Base-by-base conservation (phyloP, 345 rosid genomes). In the Gossypium stocksii region DNA sequence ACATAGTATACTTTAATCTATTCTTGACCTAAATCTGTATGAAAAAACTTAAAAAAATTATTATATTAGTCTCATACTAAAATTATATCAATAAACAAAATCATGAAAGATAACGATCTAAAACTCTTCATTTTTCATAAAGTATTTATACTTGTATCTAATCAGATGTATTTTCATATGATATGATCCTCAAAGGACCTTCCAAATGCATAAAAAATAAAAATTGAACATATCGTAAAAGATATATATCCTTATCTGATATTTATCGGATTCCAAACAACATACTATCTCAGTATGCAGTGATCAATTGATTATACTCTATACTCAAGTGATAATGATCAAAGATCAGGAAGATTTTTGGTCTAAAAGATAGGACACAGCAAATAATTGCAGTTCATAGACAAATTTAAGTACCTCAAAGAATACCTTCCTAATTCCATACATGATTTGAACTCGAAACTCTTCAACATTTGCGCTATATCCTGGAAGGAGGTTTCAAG, bases 391-490 rank as follows among this genome's bases (percentile, higher is more conserved):
- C 11, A 22, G 54, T 66, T 45, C 8, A 45, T 46, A 13, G 19
- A 7, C 19, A 46, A 67, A 48, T 12, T 44, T 46, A 54, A 38
- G 76, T 77, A 90, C 95, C 87, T 86, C 56, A 41, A 67, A 58
- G 66, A 27, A 66, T 82, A 76, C 73, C 25, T 76, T 70, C 64
- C 82, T 43, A 91, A 43, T 73, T 56, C 83, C 80, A 70, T 72
- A 75, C 80, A 84, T 70, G 79, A 80, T 71, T 22, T 63, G 66
- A 19, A 46, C 48, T 80, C 83, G 66, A 86, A 87, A 57, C 77
- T 76, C 77, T 78, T 74, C 16, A 82, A 67, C 9, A 48, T 62
- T 82, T 77, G 45, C 6, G 76, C 54, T 7, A 78, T 45, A 19
- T 70, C 74, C 71, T 53, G 71, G n/a, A 78, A n/a, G 17, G 4